Percentiles rank a stretch among this genome's conserved stretches.
These are phyloP conservation scores for Monilinia aucupariae DNA, from an alignment of 2,329 filamentous ascomycete genomes.

Conservation along the genomic window DNA sequence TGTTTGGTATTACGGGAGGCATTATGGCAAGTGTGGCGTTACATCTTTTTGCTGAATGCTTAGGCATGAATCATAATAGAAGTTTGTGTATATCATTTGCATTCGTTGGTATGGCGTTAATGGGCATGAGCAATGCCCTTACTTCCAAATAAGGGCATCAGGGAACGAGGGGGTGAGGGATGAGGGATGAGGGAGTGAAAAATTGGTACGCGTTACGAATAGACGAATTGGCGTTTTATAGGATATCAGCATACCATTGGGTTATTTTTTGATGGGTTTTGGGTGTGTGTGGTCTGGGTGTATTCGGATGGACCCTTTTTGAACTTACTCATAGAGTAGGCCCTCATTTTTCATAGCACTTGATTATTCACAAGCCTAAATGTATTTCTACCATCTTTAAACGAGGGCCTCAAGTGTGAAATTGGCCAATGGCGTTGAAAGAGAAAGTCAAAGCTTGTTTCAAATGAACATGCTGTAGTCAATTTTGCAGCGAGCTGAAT, in stretches of 20 bases:
- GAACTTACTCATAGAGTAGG: too few relatives aligned
- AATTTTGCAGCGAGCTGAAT: neutral
- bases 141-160: slow-evolving; percentile 45
- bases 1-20: slow-evolving; percentile 86
- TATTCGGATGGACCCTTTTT: neutral
- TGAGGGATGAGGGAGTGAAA: neutral
- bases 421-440: neutral
- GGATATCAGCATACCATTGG: slow-evolving; percentile 8
- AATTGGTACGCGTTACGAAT: slow-evolving; percentile 9
- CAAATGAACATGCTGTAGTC: neutral
- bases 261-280: neutral
- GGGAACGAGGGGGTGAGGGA: neutral
- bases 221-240: slow-evolving; percentile 10
- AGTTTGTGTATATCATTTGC: slow-evolving; percentile 74
- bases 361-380: neutral
- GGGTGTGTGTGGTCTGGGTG: neutral
- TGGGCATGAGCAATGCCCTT: slow-evolving; percentile 80
- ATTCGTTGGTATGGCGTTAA: slow-evolving; percentile 79
- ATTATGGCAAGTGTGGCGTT: slow-evolving; percentile 94
- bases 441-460: neutral
- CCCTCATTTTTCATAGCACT: neutral
- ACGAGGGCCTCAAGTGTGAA: neutral
- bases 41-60: slow-evolving; percentile 79
- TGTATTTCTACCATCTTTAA: slow-evolving; percentile 2
- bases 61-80: slow-evolving; percentile 75